phyloP scores from a whole-genome alignment of 1,284 basidiomycete genomes.

The Singerocomus inundabilis region DNA sequence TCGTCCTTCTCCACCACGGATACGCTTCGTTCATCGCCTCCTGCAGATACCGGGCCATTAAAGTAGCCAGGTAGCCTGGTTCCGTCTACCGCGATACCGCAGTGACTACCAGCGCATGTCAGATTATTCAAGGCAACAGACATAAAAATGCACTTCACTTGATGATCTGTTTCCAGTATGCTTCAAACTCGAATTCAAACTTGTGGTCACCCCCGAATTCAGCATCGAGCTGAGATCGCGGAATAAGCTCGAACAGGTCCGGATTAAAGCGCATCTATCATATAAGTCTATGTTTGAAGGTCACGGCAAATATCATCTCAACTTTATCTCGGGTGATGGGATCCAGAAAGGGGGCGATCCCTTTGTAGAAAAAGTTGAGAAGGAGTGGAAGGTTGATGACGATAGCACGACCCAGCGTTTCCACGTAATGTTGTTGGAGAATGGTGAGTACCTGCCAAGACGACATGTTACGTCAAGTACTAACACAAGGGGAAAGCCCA shows the following conservation, averaged over 20 bases:
- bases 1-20: not conserved
- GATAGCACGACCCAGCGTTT: slow-evolving; percentile 83
- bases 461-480: not conserved
- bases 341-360: slow-evolving; percentile 85
- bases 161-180: slow-evolving; percentile 78
- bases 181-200: slow-evolving; percentile 74
- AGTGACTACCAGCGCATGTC: slow-evolving; percentile 41
- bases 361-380: slow-evolving; percentile 84
- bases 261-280: slow-evolving; percentile 85
- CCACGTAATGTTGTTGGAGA: slow-evolving; percentile 89
- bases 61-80: slow-evolving; percentile 41
- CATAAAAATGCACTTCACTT: slow-evolving; percentile 41
- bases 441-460: slow-evolving; percentile 64
- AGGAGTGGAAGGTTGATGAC: slow-evolving; percentile 81
- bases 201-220: slow-evolving; percentile 81
- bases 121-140: not conserved
- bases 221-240: slow-evolving; percentile 73
- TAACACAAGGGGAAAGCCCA: slow-evolving; percentile 16
- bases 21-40: not conserved
- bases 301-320: not conserved
- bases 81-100: slow-evolving; percentile 61
- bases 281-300: not conserved
- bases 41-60: slow-evolving; percentile 19
- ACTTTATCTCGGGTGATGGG: slow-evolving; percentile 90
- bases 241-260: slow-evolving; percentile 72